A percentile compares a stretch with the other conserved stretches of the same genome.
Evolutionary conservation across 1,284 basidiomycete genomes (phyloP).

Genomic region (Rhodotorula sp.): DNA sequence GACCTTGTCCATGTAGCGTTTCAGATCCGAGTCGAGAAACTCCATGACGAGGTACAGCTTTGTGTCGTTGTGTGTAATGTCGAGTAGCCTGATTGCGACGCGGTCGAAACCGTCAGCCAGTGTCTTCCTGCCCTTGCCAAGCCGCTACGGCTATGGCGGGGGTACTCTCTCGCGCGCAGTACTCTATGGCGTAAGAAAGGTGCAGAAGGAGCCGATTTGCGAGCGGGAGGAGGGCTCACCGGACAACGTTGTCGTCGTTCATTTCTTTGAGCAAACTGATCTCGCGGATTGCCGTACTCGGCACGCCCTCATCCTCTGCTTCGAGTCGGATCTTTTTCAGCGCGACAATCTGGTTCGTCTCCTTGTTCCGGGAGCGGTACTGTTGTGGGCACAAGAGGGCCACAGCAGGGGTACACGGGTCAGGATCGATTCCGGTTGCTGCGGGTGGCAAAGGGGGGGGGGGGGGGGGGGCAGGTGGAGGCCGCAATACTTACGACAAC

Average conservation of each 20-base stretch:
- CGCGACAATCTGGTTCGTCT: constrained; percentile 74
- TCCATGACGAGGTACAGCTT: constrained; percentile 98
- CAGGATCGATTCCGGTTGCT: not conserved
- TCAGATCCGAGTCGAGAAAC: constrained; percentile 88
- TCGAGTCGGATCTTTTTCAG: constrained; percentile 98
- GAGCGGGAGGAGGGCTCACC: constrained; percentile 54
- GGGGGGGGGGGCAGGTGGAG: not conserved
- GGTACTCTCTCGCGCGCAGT: not conserved
- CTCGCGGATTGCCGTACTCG: constrained; percentile 94
- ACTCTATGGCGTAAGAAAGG: not conserved
- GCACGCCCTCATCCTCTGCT: constrained; percentile 96
- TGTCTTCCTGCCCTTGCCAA: too few species aligned
- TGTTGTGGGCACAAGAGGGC: constrained; percentile 6
- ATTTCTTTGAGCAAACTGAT: constrained; percentile 96
- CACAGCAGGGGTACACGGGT: not conserved
- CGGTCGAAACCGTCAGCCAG: not conserved
- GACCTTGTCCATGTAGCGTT: constrained; percentile 83
- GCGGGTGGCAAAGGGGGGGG: not conserved
- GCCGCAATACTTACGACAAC: constrained; percentile 69
- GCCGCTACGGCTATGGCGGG: not conserved
- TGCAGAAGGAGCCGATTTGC: not conserved
- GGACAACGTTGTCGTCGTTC: constrained; percentile 90
- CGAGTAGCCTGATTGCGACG: constrained; percentile 64
- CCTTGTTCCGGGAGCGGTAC: constrained; percentile 48
- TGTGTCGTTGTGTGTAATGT: constrained; percentile 94